Evolutionary conservation across 805 yeast genomes (phyloP).

Genomic region (Saccharomycopsis guyanensis): DNA sequence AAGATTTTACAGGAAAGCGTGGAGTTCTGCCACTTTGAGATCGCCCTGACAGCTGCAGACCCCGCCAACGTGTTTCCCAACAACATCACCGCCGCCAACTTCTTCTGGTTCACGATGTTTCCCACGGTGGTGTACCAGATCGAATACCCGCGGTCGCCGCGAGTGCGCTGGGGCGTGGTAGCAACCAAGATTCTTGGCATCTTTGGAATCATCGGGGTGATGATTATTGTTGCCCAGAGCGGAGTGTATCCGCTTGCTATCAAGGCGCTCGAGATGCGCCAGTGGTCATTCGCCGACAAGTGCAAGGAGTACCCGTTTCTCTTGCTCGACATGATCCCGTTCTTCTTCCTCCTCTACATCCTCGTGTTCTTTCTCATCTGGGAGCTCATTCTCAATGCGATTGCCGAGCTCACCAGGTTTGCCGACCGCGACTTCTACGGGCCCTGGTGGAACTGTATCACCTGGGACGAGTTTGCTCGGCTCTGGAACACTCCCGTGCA

Average conservation of each 20-base stretch:
- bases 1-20: conserved; percentile 40
- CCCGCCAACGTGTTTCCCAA: conserved; percentile 50
- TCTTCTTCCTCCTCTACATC: conserved; percentile 68
- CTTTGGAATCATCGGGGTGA: conserved; percentile 76
- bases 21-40: conserved; percentile 65
- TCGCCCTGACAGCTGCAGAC: conserved; percentile 45
- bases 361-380: conserved; percentile 84
- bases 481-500: conserved; percentile 96
- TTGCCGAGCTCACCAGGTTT: conserved; percentile 81
- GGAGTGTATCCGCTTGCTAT: conserved; percentile 67
- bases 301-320: conserved; percentile 46
- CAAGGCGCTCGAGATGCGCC: conserved; percentile 47
- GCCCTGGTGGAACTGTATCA: conserved; percentile 95
- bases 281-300: conserved; percentile 39
- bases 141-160: conserved; percentile 68
- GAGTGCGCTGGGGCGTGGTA: conserved; percentile 63
- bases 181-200: conserved; percentile 66
- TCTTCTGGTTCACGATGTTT: conserved; percentile 72
- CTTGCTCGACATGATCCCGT: conserved; percentile 68
- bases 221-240: conserved; percentile 75
- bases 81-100: conserved; percentile 59
- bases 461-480: conserved; percentile 90
- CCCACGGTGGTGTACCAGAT: conserved; percentile 85
- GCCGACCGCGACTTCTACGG: conserved; percentile 93
- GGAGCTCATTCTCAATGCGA: conserved; percentile 86